Evolutionary conservation across 768 basidiomycete species (phyloP), one percentile per base, ranked within the genome.

Genomic region (Pholiota microspora): DNA sequence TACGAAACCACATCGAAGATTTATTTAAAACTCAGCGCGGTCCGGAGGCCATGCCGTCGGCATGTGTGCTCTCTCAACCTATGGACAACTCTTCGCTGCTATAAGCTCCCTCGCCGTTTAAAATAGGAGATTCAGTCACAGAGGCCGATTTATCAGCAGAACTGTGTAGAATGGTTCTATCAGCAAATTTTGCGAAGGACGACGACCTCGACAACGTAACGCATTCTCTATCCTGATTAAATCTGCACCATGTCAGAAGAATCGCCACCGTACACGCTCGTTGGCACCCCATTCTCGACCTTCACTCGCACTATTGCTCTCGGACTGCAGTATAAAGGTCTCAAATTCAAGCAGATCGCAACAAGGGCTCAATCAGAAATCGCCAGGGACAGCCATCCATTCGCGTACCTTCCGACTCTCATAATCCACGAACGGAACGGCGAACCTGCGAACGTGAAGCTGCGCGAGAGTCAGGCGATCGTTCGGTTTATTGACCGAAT

Each of bases 251-350:
- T 55, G 54, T 18, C 46, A 24, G 32, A 23, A 21, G 15, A 55
- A 42, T n/a, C n/a, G n/a, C 34, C 49, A 15, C 48, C 45, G 4
- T 59, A 65, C 59, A 69, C 69, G 13, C 47, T 72, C 38, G 56
- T 70, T 45, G 71, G 71, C 12, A 70, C 68, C 0, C 69, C 69
- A 0, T 70, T 67, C 61, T 72, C 71, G 1, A 69, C 71, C 12
- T 72, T 72, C 52, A 72, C 71, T 3, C 63, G 71, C 4, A 68
- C 71, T 1, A 67, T 72, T 32, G 54, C 67, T 7, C 54, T 72
- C 13, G 69, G 67, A 2, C 53, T 72, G 35, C 62, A 66, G 16
- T 59, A 69, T 60, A 72, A 72, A 47, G 58, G 62, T 15, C 40
- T 72, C 23, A 49, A 56, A 21, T 70, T 63, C 54, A 56, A 54